Conservation (phyloP, 2,329 filamentous ascomycete genomes). For the Epichloe sibirici region DNA sequence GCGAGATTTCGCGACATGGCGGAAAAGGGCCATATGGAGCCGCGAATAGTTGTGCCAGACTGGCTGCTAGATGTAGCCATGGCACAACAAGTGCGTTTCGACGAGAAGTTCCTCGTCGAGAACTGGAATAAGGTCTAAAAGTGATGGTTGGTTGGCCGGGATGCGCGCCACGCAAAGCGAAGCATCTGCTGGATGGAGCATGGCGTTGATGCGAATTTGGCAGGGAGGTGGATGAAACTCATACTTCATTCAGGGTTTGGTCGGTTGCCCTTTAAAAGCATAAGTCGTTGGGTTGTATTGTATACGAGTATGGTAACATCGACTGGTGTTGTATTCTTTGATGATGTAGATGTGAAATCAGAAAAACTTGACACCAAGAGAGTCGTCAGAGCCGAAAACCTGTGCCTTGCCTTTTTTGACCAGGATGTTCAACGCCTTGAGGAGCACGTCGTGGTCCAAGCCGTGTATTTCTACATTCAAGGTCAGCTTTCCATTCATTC, state of each 20-base stretch:
- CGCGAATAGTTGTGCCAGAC: conserved; percentile 70
- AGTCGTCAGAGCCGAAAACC: conserved; percentile 81
- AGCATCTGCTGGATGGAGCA: conserved; percentile 10
- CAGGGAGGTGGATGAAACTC: not conserved
- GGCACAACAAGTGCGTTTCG: conserved; percentile 66
- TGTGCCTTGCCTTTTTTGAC: conserved; percentile 89
- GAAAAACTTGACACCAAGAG: conserved; percentile 93
- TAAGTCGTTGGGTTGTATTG: not conserved
- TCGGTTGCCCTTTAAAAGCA: not conserved
- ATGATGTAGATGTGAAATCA: conserved; percentile 29
- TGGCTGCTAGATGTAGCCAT: conserved; percentile 88
- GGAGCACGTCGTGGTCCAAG: conserved; percentile 73
- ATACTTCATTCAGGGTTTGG: not conserved
- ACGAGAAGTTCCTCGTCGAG: conserved; percentile 46
- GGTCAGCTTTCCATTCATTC: not conserved
- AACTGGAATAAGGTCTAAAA: conserved; percentile 26
- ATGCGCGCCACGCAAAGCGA: conserved; percentile 6
- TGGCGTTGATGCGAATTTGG: not conserved
- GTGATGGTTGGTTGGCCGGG: conserved; percentile 2
- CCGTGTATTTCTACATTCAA: conserved; percentile 58
- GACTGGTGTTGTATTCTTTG: not conserved
- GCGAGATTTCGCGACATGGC: conserved; percentile 70
- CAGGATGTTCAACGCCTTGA: conserved; percentile 65
- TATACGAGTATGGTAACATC: not conserved
- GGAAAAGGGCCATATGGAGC: conserved; percentile 62